These are phyloP conservation scores for Podaxis pistillaris DNA, from an alignment of 768 basidiomycete genomes.

Conservation along the genomic window DNA sequence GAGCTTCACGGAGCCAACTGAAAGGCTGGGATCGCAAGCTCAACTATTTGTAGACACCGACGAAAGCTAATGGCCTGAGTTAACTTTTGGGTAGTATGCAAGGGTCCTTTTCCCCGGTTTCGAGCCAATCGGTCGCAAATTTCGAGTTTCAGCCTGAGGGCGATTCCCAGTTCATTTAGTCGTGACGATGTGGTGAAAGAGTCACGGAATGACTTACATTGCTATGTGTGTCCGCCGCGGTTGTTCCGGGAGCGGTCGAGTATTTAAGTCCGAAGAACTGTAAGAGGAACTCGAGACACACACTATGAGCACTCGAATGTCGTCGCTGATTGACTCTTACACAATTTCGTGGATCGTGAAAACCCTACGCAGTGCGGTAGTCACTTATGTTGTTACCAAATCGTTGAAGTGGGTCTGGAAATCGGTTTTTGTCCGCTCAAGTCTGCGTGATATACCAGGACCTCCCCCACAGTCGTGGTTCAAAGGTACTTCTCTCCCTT, in stretches of 20 bases:
- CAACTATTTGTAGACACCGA: neutral
- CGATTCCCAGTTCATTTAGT: neutral
- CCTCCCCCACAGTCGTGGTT: slow-evolving; percentile 33
- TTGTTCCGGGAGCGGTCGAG: neutral
- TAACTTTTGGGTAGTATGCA: neutral
- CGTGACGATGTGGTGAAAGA: neutral
- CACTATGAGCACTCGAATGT: neutral
- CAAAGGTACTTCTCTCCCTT: slow-evolving; percentile 23
- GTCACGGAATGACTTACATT: neutral
- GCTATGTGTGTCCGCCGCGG: neutral
- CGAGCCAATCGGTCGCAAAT: neutral
- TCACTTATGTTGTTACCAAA: neutral
- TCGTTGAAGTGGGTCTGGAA: neutral
- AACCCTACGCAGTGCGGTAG: neutral
- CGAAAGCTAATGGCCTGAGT: neutral
- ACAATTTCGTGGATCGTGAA: neutral
- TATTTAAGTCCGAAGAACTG: neutral
- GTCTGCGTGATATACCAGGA: slow-evolving; percentile 30
- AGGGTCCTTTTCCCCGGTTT: neutral
- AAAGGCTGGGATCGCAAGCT: neutral
- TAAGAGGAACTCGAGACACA: neutral
- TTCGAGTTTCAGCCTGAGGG: neutral
- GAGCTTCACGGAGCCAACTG: no score
- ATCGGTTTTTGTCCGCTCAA: neutral
- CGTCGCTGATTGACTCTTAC: neutral